Evolutionary conservation across 1,284 basidiomycete species (phyloP), one percentile per base, ranked within the genome.

Genomic region (Anthracocystis walkeri): DNA sequence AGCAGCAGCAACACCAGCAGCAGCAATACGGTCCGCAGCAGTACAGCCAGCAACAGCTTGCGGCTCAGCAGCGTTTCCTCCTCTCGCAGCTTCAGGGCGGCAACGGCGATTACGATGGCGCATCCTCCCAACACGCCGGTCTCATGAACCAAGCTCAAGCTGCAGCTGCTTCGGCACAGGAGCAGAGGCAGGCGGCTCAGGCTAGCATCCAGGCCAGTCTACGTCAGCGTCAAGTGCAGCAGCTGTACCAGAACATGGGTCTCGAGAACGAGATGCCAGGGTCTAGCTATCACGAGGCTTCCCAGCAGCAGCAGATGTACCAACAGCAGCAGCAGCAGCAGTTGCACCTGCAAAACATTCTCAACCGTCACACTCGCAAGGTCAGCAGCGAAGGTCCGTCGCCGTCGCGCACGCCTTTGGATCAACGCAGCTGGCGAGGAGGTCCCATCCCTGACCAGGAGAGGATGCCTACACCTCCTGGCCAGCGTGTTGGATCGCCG

Each of bases 141-240:
- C 31, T 60, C 23, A 70, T 56, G 64, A 64, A 53, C 45, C 59
- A 58, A 49, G 67, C 58, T 21, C 59, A 64, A 31, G 49, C 45
- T 48, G 60, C 62, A 21, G 67, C 66, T 42, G 58, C 72, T 20
- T 65, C 65, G 12, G 77, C 72, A 7, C 71, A 71, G 44, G 78
- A 81, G 65, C 79, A 81, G 65, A 71, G 78, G 31, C 75, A 79
- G 44, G 79, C 79, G 10, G 79, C 78, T 18, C 77, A 79, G 48
- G 79, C 79, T 20, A 79, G 67, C 61, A 74, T 81, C 45, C 79
- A 81, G 35, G 79, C 79, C n/a, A 79, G 65, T 41, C 59, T 78
- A 11, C 75, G 79, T 53, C 73, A 81, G 56, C 75, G 80, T 20
- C 77, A 81, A 49, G 72, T 68, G 3, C 77, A 81, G 67, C 78